Conservation (phyloP, 129 eudicot species). For the Flaveria robusta region DNA sequence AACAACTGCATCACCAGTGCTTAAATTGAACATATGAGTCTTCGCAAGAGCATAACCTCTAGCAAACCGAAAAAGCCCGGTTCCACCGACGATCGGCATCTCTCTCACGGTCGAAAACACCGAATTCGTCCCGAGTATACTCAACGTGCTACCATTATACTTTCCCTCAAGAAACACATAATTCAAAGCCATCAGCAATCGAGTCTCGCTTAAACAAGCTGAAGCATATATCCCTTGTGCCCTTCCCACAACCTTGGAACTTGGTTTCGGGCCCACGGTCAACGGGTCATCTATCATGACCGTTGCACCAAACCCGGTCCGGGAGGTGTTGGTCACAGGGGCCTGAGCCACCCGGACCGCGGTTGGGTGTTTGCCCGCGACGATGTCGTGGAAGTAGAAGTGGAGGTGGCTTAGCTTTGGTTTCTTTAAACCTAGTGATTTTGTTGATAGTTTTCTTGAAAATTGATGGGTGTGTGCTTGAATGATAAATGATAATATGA, state of each 20-base stretch:
- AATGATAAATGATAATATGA: background rate
- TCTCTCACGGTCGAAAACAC: background rate
- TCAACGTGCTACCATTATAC: background rate
- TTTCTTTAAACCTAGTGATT: background rate
- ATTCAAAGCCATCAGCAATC: background rate
- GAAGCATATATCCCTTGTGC: background rate
- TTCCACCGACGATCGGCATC: background rate
- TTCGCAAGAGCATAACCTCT: conserved; percentile 53
- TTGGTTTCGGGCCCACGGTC: background rate
- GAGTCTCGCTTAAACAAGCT: background rate
- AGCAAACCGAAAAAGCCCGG: conserved; percentile 4
- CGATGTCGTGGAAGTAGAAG: background rate
- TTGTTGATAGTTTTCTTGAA: background rate
- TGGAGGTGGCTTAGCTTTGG: background rate
- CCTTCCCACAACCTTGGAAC: background rate
- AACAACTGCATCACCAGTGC: conserved; percentile 47
- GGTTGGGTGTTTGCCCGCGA: background rate
- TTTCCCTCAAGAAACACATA: background rate
- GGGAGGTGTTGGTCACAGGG: background rate
- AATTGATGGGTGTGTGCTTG: background rate
- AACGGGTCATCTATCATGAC: background rate
- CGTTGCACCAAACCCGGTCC: background rate
- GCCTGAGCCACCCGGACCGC: background rate
- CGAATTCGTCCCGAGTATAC: background rate
- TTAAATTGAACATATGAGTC: conserved; percentile 28